Percentiles rank a stretch among this genome's conserved stretches.
Conservation (phyloP, 2,329 filamentous ascomycete genomes). For the Pyrenophora seminiperda region DNA sequence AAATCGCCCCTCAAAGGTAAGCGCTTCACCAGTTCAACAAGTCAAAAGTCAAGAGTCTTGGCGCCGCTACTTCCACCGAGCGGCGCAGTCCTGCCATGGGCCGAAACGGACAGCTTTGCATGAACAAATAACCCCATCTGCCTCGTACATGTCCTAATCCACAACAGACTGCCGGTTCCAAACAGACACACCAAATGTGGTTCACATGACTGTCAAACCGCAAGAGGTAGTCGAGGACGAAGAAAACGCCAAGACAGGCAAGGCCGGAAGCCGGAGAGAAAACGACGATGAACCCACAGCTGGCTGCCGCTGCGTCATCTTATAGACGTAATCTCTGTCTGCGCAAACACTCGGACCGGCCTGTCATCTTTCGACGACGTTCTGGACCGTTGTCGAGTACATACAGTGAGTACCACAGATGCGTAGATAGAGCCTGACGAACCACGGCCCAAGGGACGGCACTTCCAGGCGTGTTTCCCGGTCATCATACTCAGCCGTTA, state of each 20-base stretch:
- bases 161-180: conserved; percentile 76
- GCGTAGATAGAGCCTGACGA: background rate
- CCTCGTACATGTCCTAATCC: conserved; percentile 15
- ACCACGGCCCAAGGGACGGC: background rate
- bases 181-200: conserved; percentile 75
- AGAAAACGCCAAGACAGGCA: conserved; percentile 72
- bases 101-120: conserved; percentile 7
- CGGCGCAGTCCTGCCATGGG: conserved; percentile 8
- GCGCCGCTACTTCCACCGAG: conserved; percentile 27
- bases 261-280: conserved; percentile 58
- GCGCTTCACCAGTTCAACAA: conserved; percentile 36
- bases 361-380: background rate
- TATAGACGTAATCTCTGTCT: conserved; percentile 49
- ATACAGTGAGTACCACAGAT: background rate
- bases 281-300: conserved; percentile 60
- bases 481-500: conserved; percentile 8
- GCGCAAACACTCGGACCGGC: conserved; percentile 1
- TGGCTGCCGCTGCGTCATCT: conserved; percentile 68
- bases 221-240: conserved; percentile 84
- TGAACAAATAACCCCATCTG: background rate
- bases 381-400: background rate
- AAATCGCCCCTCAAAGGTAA: conserved; percentile 83
- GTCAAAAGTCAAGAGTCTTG: conserved; percentile 21
- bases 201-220: conserved; percentile 93
- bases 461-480: background rate